Evolutionary conservation across 2,329 filamentous ascomycete genomes (phyloP).

Genomic region (Pestalotiopsis sp.): DNA sequence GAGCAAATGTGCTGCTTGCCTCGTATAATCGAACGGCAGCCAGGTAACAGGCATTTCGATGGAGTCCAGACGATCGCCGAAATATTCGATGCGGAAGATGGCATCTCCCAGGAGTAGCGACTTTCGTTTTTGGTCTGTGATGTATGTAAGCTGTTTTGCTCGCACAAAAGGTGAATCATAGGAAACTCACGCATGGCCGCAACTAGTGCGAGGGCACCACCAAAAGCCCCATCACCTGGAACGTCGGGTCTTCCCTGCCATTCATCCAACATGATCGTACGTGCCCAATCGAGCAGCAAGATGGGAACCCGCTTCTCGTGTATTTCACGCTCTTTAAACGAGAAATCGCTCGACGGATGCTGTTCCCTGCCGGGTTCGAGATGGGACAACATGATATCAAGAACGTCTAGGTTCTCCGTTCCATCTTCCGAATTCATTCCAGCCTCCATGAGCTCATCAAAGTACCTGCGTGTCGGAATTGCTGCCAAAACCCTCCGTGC

Average conservation of each 20-base stretch:
- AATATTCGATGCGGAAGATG: conserved; percentile 75
- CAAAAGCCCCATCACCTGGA: conserved; percentile 70
- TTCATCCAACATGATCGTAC: conserved; percentile 73
- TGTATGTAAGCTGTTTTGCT: conserved; percentile 13
- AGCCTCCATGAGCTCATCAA: conserved; percentile 45
- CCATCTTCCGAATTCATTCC: conserved; percentile 36
- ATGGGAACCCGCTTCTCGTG: conserved; percentile 61
- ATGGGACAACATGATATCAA: conserved; percentile 53
- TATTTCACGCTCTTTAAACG: conserved; percentile 51
- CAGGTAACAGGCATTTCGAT: conserved; percentile 75
- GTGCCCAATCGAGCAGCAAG: conserved; percentile 70
- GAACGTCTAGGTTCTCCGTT: conserved; percentile 41
- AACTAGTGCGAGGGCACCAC: conserved; percentile 76
- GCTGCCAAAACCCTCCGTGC: conserved; percentile 61
- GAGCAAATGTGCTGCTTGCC: conserved; percentile 72
- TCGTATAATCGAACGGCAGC: conserved; percentile 63
- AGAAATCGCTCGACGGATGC: conserved; percentile 49
- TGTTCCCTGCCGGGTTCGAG: conserved; percentile 50
- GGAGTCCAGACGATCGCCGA: conserved; percentile 75
- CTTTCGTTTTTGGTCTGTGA: conserved; percentile 61
- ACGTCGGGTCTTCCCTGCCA: conserved; percentile 80
- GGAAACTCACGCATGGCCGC: conserved; percentile 67
- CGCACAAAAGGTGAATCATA: neutral
- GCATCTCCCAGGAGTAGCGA: conserved; percentile 66
- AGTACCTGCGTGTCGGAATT: conserved; percentile 54